Base-by-base conservation (phyloP, 2,329 filamentous ascomycete genomes). In the Cytospora piceae region DNA sequence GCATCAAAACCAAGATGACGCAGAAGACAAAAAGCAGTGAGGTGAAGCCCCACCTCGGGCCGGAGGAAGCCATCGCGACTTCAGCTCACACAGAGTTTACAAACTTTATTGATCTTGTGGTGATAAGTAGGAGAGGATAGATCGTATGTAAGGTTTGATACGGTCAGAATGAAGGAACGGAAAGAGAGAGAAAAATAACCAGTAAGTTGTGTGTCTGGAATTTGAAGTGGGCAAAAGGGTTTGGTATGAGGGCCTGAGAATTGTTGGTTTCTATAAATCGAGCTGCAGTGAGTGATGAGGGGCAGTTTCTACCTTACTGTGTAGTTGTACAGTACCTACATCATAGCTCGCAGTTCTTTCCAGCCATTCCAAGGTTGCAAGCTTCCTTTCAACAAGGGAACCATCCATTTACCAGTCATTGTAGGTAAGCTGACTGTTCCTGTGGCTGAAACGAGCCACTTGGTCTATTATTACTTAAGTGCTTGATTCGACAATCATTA, bases 1-100 rank as follows among this genome's bases (percentile, higher is more conserved):
- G 85, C 59, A 89, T 77, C 55, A 89, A 71, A n/a, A 86, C 74
- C 66, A 90, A 76, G 61, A 87, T 72, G 58, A 88, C 73, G 69
- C 78, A 80, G 58, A 85, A 68, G 70, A 84, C 76, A 63, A 89
- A 78, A 74, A 89, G 77, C 20, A 62, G 56, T 22, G 66, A 66
- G 73, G 80, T 74, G 61, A 55, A 53, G 76, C 79, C 79, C 78
- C 81, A 81, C 74, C 82, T 76, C 69, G 80, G 74, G 65, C 76
- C 74, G 68, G 80, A 76, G 69, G 78, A 79, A 71, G 82, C 77
- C 85, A 87, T 87, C 71, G 69, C 49, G 57, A 66, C 24, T 55
- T 57, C 27, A 32, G 60, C 29, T 57, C 54, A 9, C 31, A 20
- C 34, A 15, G 53, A 39, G 27, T 15, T 29, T 34, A 49, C 4